Conservation (phyloP, 208 protist species). For the Tritrichomonas musculus region DNA sequence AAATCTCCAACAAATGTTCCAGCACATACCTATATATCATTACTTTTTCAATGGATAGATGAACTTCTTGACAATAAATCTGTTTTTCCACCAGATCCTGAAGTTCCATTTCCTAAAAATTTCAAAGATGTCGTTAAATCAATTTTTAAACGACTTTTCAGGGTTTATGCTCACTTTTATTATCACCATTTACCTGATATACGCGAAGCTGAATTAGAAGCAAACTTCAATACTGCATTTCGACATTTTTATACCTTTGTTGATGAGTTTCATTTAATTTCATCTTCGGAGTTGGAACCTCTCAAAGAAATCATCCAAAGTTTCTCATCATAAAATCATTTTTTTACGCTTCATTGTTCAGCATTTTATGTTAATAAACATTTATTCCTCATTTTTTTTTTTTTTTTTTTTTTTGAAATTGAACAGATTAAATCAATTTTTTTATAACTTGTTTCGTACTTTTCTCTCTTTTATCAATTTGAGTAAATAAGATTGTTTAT, state of each 20-base stretch:
- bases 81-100: slow-evolving; percentile 81
- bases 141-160: slow-evolving; percentile 90
- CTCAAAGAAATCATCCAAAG: neutral
- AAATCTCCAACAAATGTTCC: slow-evolving; percentile 81
- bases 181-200: slow-evolving; percentile 87
- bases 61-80: slow-evolving; percentile 81
- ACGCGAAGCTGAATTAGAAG: slow-evolving; percentile 75
- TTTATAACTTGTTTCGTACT: too few relatives aligned
- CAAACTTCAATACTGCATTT: slow-evolving; percentile 83
- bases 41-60: slow-evolving; percentile 94
- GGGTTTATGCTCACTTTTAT: slow-evolving; percentile 95
- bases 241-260: slow-evolving; percentile 75
- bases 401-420: too few relatives aligned
- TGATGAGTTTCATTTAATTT: slow-evolving; percentile 57
- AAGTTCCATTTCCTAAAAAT: slow-evolving; percentile 58
- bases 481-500: too few relatives aligned
- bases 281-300: neutral
- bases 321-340: too few relatives aligned
- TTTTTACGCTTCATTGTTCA: too few relatives aligned
- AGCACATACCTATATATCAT: slow-evolving; percentile 90
- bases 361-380: too few relatives aligned
- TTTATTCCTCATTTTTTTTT: too few relatives aligned
- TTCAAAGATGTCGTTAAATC: slow-evolving; percentile 68
- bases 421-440: too few relatives aligned
- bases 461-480: too few relatives aligned